These are phyloP conservation scores for Xerocomus brunneocitrinus DNA, from an alignment of 768 basidiomycete genomes.

Conservation along the genomic window DNA sequence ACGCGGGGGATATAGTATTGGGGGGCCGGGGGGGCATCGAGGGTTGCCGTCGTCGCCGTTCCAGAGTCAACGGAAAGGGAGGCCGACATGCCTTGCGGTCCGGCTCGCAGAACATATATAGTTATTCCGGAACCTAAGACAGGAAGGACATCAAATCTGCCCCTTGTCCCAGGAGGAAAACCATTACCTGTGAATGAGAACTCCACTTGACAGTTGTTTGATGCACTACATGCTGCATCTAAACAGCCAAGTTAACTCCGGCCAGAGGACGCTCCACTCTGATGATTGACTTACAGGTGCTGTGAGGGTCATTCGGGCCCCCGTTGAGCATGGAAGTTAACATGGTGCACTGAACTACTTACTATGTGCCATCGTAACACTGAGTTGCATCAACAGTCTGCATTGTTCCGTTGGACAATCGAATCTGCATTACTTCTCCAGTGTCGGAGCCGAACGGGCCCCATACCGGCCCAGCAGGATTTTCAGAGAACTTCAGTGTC, in stretches of 20 bases:
- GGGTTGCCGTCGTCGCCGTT: conserved; percentile 18
- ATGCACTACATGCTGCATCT: conserved; percentile 23
- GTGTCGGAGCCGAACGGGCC: conserved; percentile 22
- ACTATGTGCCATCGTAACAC: conserved; percentile 26
- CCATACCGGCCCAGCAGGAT: conserved; percentile 27
- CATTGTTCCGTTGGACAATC: conserved; percentile 26
- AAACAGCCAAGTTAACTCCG: neutral
- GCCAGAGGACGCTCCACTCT: neutral
- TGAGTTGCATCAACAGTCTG: conserved; percentile 18
- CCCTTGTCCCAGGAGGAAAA: neutral
- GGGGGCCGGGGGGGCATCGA: conserved; percentile 19
- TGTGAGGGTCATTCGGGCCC: neutral
- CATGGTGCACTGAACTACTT: conserved; percentile 3
- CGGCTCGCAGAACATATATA: conserved; percentile 27
- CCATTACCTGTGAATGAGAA: conserved; percentile 22
- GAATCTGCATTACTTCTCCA: conserved; percentile 16
- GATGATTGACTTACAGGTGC: conserved; percentile 20
- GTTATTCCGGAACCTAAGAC: conserved; percentile 25
- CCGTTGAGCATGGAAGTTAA: conserved; percentile 3
- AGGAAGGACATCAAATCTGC: neutral
- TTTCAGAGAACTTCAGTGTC: conserved; percentile 22
- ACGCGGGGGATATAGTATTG: conserved; percentile 23
- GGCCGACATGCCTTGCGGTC: conserved; percentile 25
- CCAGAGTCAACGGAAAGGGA: conserved; percentile 25
- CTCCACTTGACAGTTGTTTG: conserved; percentile 22